Evolutionary conservation across 345 rosid genomes (phyloP), one percentile per base, ranked within the genome.

Genomic region (Euphorbia pulcherrima): DNA sequence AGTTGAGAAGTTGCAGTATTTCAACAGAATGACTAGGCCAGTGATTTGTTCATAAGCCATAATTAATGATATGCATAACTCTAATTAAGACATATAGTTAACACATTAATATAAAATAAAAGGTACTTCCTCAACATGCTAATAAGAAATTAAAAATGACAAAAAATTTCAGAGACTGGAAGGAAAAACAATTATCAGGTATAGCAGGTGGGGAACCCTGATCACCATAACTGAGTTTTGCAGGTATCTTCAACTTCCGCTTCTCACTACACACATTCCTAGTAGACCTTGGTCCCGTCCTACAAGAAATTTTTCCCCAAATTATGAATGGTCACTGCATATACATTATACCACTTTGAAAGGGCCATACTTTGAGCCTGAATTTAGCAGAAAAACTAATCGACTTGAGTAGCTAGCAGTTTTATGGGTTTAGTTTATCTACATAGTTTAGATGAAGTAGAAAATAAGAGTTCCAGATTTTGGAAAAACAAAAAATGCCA

Each of bases 221-320:
- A 2, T 67, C 86, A 30, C 99, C 96, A 60, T 93, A 93, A 68
- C 97, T 97, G 67, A 93, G 94, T 64, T 86, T 94, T 44, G 99
- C 81, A 7, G 97, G 99, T 76, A 94, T 89, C 82, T 90, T 90
- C 74, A 94, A 78, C 83, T 94, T 94, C 61, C 97, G 83, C 85
- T 90, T 90, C 80, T 94, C 96, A 64, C 99, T 0, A 90, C 88
- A 13, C 99, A 94, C 81, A 80, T 83, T 23, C 96, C 97, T 60
- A 94, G 60, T 47, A 94, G 69, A 68, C 97, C 99, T 68, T 94
- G 99, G 83, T 94, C 98, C 96, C 98, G 90, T 68, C 98, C 98
- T 93, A 81, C 73, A 78, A 69, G 50, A 30, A 47, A 35, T 24
- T 9, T 39, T 39, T 39, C 10, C 44, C 44, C 44, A 39, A 39